Base-by-base conservation (phyloP, 2,329 filamentous ascomycete genomes). In the Blumeriella jaapii region DNA sequence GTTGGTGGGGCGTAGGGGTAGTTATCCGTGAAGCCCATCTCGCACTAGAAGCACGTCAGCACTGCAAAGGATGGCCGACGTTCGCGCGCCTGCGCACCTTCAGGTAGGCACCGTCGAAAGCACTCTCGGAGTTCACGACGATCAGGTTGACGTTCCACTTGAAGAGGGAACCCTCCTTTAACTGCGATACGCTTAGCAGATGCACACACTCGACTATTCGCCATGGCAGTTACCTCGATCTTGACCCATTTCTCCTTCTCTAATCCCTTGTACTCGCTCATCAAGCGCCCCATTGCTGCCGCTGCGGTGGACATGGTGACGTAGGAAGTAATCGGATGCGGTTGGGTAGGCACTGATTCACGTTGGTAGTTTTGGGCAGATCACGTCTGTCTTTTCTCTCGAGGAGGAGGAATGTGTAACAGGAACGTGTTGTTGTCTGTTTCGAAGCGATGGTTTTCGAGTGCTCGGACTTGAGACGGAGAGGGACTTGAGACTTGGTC, bases 71-170 rank as follows among this genome's bases (percentile, higher is more conserved):
- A 5, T 16, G 10, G 13, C 38, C 10, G 19, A 17, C 4, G 13
- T 16, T 27, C 5, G 23, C 10, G 11, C 14, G 26, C 12, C 14
- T 15, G 16, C 59, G 51, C 37, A 71, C 71, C 61, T 74, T 87
- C 59, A 95, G 85, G 60, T 94, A 98, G 47, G 82, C 91, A 41
- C 87, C 87, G 52, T 94, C 79, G 67, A 93, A 96, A 46, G 81
- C 69, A 44, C 86, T 94, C 50, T 94, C 87, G 0, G 83, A 74
- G 60, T 96, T 96, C 52, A 95, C 73, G 23, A 95, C 84, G 63
- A 94, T 87, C 39, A 98, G 73, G 3, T 82, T 87, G 30, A 96
- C 67, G 41, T 74, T 77, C 89, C 91, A 96, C 45, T 77, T 71
- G 55, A 93, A 80, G 43, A 96, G 75, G n/a, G 78, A 71, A 51